Evolutionary conservation across 192 early-diverging fungal genomes (phyloP).

Genomic region (Umbelopsis vinacea): DNA sequence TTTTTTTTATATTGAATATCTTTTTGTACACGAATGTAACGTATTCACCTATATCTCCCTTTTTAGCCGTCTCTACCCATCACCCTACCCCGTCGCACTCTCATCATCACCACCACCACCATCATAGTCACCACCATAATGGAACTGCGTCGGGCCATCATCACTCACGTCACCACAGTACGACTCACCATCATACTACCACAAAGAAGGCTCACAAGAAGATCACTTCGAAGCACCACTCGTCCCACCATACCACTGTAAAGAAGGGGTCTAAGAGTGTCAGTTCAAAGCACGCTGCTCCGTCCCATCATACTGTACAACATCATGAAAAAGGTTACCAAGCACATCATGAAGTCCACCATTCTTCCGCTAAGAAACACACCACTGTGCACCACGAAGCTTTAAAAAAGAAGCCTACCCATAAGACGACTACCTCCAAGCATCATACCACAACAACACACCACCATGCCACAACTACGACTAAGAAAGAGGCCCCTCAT

Average conservation of each 20-base stretch:
- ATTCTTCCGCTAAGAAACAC: background rate
- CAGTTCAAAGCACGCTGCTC: background rate
- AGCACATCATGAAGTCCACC: background rate
- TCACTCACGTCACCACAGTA: background rate
- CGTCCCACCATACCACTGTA: background rate
- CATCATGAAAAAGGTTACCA: background rate
- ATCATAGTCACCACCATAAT: conserved; percentile 7
- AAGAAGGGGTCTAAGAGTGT: background rate
- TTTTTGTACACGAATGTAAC: too few relatives aligned
- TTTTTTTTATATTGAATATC: too few relatives aligned
- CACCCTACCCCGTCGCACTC: conserved; percentile 8
- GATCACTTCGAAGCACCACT: background rate
- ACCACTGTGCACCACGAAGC: background rate
- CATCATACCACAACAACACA: background rate
- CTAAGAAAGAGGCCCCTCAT: background rate
- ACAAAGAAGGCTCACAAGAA: background rate
- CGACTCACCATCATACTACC: background rate
- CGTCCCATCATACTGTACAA: background rate
- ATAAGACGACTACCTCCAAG: conserved; percentile 18
- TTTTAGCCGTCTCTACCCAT: background rate
- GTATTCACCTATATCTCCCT: background rate
- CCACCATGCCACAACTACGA: background rate
- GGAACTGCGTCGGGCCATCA: background rate
- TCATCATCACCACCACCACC: background rate
- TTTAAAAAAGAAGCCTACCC: background rate